Conservation (phyloP, 1,139 yeast species). For the Debaryomyces robertsiae region DNA sequence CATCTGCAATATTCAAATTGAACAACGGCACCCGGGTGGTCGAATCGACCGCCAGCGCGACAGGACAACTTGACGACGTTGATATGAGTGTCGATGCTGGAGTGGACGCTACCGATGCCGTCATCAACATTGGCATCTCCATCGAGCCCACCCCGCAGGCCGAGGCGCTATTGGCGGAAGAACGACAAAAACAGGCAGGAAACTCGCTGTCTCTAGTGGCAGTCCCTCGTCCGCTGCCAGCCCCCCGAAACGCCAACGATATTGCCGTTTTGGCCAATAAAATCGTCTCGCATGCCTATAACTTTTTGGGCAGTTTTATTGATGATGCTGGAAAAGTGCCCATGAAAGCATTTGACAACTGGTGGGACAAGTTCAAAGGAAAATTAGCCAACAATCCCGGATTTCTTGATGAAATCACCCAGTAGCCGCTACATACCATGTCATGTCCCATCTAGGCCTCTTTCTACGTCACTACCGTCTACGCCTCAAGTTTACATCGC, state of each 20-base stretch:
- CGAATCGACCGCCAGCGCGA: conserved; percentile 17
- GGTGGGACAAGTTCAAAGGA: conserved; percentile 93
- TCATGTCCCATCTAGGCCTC: no score
- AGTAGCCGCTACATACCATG: background rate
- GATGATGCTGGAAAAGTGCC: conserved; percentile 80
- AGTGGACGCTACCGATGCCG: conserved; percentile 40
- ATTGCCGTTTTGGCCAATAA: conserved; percentile 71
- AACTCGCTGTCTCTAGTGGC: conserved; percentile 24
- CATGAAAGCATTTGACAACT: conserved; percentile 83
- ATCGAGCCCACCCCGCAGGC: conserved; percentile 75
- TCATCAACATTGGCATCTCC: conserved; percentile 79
- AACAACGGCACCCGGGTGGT: conserved; percentile 41
- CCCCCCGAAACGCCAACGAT: conserved; percentile 27
- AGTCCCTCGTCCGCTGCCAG: conserved; percentile 11
- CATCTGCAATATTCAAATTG: conserved; percentile 87
- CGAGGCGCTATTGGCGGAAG: conserved; percentile 47
- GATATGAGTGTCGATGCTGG: conserved; percentile 32
- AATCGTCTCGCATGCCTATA: conserved; percentile 89
- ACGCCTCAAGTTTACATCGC: no score
- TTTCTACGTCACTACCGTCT: no score
- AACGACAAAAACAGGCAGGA: conserved; percentile 28
- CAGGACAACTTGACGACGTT: conserved; percentile 29
- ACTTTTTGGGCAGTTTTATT: conserved; percentile 82
- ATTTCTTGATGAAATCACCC: conserved; percentile 56
- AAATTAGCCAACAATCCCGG: conserved; percentile 79